phyloP scores from a whole-genome alignment of 2,329 filamentous ascomycete genomes.

The Microdochium nivale region DNA sequence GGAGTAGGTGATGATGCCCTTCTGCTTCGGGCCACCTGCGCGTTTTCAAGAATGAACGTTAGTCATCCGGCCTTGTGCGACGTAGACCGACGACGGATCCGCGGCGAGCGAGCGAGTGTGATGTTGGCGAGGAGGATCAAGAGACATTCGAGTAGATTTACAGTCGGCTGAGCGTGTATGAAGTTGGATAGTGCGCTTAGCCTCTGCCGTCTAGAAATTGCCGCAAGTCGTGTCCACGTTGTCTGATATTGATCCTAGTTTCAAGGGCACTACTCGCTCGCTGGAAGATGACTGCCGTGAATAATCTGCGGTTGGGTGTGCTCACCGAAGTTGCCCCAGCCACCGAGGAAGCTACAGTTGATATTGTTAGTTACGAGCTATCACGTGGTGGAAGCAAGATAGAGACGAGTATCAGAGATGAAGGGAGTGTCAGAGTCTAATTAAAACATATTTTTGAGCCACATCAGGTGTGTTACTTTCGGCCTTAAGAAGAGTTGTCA shows the following conservation, averaged over 20 bases:
- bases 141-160: not conserved
- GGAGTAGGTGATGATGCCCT: slow-evolving; percentile 61
- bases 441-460: slow-evolving; percentile 1
- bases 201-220: not conserved
- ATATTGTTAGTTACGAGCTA: slow-evolving; percentile 9
- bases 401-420: not conserved
- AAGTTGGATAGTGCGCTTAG: not conserved
- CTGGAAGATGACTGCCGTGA: not conserved
- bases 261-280: too few species aligned
- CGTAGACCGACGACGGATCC: not conserved
- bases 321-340: slow-evolving; percentile 70
- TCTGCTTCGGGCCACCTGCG: slow-evolving; percentile 50
- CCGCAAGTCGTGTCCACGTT: too few species aligned
- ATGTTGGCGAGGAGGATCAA: not conserved
- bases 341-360: slow-evolving; percentile 56
- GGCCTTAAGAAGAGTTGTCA: slow-evolving; percentile 1
- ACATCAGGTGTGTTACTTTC: not conserved
- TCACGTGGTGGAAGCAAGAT: not conserved
- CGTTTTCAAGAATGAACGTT: not conserved
- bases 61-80: not conserved
- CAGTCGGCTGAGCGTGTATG: not conserved
- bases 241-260: too few species aligned
- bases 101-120: not conserved
- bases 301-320: slow-evolving; percentile 15
- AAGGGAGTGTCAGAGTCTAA: not conserved